A percentile compares a stretch with the other conserved stretches of the same genome.
These are phyloP conservation scores for Chaetomium sp. DNA, from an alignment of 2,329 filamentous ascomycete species.

Conservation along the genomic window DNA sequence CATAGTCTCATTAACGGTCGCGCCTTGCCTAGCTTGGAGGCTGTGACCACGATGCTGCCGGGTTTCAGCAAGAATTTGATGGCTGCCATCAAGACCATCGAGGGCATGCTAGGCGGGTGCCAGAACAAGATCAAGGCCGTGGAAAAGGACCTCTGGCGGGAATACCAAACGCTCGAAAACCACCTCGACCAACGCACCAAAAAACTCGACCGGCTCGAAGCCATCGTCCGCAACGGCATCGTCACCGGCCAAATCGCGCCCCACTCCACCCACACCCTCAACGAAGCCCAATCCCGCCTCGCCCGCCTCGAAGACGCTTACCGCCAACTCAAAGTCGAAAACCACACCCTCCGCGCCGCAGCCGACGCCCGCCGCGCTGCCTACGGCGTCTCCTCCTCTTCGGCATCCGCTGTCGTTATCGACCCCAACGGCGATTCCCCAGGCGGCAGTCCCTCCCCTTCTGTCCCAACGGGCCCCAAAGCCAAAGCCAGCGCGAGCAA, in stretches of 20 bases:
- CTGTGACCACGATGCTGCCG: conserved; percentile 76
- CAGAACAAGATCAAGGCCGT: conserved; percentile 72
- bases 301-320: conserved; percentile 54
- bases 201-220: conserved; percentile 81
- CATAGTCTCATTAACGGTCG: conserved; percentile 86
- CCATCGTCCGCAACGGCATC: conserved; percentile 62
- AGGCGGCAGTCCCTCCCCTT: conserved; percentile 45
- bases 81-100: conserved; percentile 79
- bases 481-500: conserved; percentile 27
- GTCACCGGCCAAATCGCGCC: conserved; percentile 38
- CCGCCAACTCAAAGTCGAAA: conserved; percentile 57
- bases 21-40: conserved; percentile 72
- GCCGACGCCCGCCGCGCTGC: conserved; percentile 50
- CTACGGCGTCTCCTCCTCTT: conserved; percentile 26
- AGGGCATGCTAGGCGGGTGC: conserved; percentile 71
- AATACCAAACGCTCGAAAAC: conserved; percentile 80
- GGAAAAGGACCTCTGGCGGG: conserved; percentile 85
- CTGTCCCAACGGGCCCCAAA: conserved; percentile 49
- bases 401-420: conserved; percentile 24
- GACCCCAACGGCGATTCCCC: conserved; percentile 27
- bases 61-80: conserved; percentile 88
- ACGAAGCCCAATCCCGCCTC: conserved; percentile 41
- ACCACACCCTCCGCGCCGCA: conserved; percentile 61
- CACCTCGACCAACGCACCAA: conserved; percentile 74
- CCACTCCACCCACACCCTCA: conserved; percentile 21